Evolutionary conservation across 306 rosid genomes (phyloP).

Genomic region (Phaseolus lunatus): DNA sequence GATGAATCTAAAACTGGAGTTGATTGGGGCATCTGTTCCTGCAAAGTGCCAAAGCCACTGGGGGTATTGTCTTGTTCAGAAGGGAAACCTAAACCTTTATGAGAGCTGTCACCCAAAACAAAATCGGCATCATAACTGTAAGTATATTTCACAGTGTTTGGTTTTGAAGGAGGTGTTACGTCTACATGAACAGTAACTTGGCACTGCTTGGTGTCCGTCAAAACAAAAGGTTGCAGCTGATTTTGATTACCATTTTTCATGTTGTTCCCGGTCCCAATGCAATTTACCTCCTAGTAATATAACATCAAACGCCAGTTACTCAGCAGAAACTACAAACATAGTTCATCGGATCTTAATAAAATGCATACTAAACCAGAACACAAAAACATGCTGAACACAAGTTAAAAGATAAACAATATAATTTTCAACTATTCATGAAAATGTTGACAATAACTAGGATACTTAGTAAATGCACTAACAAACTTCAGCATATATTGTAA

Average conservation of each 20-base stretch:
- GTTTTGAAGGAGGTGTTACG: slow-evolving; percentile 61
- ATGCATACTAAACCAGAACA: slow-evolving; percentile 15
- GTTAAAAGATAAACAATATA: slow-evolving; percentile 33
- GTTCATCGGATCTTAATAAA: slow-evolving; percentile 38
- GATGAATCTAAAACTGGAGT: slow-evolving; percentile 55
- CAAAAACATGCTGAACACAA: background rate
- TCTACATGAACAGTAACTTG: slow-evolving; percentile 59
- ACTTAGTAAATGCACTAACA: slow-evolving; percentile 26
- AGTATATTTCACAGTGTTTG: slow-evolving; percentile 53
- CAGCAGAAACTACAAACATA: slow-evolving; percentile 24
- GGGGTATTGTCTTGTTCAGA: slow-evolving; percentile 63
- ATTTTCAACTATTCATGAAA: slow-evolving; percentile 29
- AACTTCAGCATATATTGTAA: background rate
- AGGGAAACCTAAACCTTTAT: slow-evolving; percentile 81
- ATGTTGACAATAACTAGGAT: slow-evolving; percentile 18
- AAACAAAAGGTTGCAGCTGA: slow-evolving; percentile 55
- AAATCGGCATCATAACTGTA: slow-evolving; percentile 69
- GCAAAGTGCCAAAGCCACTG: slow-evolving; percentile 52
- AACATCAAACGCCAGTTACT: slow-evolving; percentile 43
- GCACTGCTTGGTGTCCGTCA: slow-evolving; percentile 56
- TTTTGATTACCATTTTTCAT: slow-evolving; percentile 46
- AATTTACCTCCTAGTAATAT: slow-evolving; percentile 59
- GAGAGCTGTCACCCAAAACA: slow-evolving; percentile 81
- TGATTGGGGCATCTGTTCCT: slow-evolving; percentile 52
- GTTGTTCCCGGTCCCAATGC: slow-evolving; percentile 35